These are phyloP conservation scores for Xylariaceae sp. DNA, from an alignment of 2,329 filamentous ascomycete genomes.

Conservation along the genomic window DNA sequence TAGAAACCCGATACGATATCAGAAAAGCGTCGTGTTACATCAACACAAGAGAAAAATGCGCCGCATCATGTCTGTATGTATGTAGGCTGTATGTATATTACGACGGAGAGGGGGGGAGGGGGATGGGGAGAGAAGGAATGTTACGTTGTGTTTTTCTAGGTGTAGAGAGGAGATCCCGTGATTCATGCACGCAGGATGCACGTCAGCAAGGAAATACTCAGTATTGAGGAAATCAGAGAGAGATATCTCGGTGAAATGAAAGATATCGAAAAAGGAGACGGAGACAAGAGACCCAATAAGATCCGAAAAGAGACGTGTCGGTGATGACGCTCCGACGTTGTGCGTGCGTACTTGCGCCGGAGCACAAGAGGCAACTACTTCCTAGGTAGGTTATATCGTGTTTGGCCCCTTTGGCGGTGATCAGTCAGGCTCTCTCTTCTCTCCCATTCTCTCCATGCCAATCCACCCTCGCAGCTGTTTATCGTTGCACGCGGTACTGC, in stretches of 20 bases:
- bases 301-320: slow-evolving; percentile 4
- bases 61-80: neutral
- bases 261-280: too few relatives aligned
- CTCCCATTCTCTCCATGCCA: neutral
- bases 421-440: neutral
- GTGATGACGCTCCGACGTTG: slow-evolving; percentile 10
- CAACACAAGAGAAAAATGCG: neutral
- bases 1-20: neutral
- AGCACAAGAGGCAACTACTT: neutral
- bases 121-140: neutral
- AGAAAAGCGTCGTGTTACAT: neutral
- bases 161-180: neutral
- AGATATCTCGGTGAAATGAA: too few relatives aligned
- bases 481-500: neutral
- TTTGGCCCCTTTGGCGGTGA: neutral
- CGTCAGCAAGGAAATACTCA: neutral
- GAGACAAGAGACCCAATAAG: neutral
- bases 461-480: too few relatives aligned
- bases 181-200: neutral
- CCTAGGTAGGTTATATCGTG: neutral
- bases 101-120: neutral
- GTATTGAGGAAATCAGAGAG: neutral
- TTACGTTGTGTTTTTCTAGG: too few relatives aligned
- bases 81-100: neutral
- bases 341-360: neutral